A percentile compares a stretch with the other conserved stretches of the same genome.
Conservation (phyloP, 2,329 filamentous ascomycete species). For the Aspergillus sergii region DNA sequence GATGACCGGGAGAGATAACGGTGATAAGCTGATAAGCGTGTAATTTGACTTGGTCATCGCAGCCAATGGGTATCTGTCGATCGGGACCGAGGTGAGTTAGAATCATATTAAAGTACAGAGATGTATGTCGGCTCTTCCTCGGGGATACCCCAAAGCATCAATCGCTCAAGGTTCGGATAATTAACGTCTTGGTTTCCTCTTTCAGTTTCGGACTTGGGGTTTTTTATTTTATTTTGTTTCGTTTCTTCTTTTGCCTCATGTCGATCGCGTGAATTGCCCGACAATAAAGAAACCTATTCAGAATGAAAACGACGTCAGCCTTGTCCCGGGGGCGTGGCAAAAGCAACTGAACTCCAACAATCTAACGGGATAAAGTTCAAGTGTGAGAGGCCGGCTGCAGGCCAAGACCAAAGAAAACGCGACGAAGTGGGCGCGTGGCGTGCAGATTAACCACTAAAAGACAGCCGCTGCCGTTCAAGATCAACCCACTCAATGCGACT, state of each 20-base stretch:
- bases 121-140: neutral
- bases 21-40: slow-evolving; percentile 30
- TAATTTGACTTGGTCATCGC: slow-evolving; percentile 35
- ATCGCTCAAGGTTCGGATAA: neutral
- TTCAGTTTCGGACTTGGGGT: neutral
- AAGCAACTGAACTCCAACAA: slow-evolving; percentile 12
- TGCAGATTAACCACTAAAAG: slow-evolving; percentile 1
- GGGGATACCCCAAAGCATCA: neutral
- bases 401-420: slow-evolving; percentile 9
- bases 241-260: neutral
- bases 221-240: neutral
- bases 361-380: slow-evolving; percentile 9
- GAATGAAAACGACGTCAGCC: neutral
- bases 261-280: neutral
- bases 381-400: neutral
- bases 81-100: neutral
- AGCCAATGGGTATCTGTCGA: slow-evolving; percentile 12
- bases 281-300: neutral
- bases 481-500: neutral
- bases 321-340: slow-evolving; percentile 6
- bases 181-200: neutral
- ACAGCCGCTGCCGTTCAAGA: neutral
- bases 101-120: neutral
- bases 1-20: slow-evolving; percentile 22
- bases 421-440: slow-evolving; percentile 16